These are phyloP conservation scores for Trichoderma simmonsii DNA, from an alignment of 2,329 filamentous ascomycete genomes.

Conservation along the genomic window DNA sequence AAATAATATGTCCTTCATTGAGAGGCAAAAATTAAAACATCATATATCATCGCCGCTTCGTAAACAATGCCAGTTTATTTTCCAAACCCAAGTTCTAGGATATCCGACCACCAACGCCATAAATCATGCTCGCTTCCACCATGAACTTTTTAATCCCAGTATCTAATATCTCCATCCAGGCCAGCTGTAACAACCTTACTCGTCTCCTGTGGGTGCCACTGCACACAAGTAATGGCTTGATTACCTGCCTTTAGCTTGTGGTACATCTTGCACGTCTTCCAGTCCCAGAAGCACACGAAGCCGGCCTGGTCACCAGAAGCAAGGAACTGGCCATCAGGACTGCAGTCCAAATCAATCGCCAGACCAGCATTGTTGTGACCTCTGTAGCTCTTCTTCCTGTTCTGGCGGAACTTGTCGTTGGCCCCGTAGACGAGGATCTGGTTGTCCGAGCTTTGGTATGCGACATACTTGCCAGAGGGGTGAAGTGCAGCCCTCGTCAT, in stretches of 20 bases:
- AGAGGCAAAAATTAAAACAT: neutral
- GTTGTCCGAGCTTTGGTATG: slow-evolving; percentile 91
- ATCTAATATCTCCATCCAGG: slow-evolving; percentile 81
- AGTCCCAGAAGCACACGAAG: slow-evolving; percentile 96
- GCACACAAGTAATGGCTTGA: slow-evolving; percentile 76
- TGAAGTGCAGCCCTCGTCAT: slow-evolving; percentile 84
- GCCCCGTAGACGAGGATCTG: slow-evolving; percentile 94
- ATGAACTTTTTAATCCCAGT: slow-evolving; percentile 70
- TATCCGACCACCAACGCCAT: slow-evolving; percentile 7
- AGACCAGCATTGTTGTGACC: slow-evolving; percentile 96
- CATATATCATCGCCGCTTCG: neutral
- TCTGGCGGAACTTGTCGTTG: slow-evolving; percentile 94
- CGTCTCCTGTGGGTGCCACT: slow-evolving; percentile 97
- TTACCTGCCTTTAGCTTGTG: slow-evolving; percentile 89
- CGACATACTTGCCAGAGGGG: slow-evolving; percentile 88
- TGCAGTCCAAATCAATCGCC: slow-evolving; percentile 83
- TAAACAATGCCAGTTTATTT: neutral
- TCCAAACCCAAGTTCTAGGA: neutral
- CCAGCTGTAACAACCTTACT: slow-evolving; percentile 92
- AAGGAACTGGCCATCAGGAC: slow-evolving; percentile 88
- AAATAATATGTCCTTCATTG: neutral
- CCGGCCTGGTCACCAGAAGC: slow-evolving; percentile 83
- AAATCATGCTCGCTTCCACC: slow-evolving; percentile 6
- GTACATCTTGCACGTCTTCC: slow-evolving; percentile 99
- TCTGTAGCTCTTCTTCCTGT: slow-evolving; percentile 93